phyloP scores from a whole-genome alignment of 139 green algal species.

The Picochlorum costavermella region DNA sequence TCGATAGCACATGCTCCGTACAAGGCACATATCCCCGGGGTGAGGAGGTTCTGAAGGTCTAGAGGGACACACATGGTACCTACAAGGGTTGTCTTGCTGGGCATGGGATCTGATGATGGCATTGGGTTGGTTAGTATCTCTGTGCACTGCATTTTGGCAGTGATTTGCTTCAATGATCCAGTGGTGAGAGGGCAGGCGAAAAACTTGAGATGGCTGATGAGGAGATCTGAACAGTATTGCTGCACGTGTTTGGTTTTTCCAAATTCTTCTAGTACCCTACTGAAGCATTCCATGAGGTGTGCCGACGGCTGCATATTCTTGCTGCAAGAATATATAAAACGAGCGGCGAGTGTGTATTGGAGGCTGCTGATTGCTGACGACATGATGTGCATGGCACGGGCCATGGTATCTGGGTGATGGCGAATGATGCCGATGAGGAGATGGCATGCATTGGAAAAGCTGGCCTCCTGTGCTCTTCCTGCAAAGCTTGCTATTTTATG shows the following conservation, averaged over 20 bases:
- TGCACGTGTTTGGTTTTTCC: no score
- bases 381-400: neutral
- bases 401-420: neutral
- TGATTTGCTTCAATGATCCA: neutral
- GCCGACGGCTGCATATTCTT: no score
- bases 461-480: neutral
- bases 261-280: no score
- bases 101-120: no score
- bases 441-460: slow-evolving; percentile 3
- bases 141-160: no score
- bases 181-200: neutral
- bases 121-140: no score
- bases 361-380: neutral
- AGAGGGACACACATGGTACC: no score
- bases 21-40: slow-evolving; percentile 27
- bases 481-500: no score
- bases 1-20: slow-evolving; percentile 26
- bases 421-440: neutral
- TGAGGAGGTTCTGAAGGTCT: slow-evolving; percentile 1
- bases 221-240: neutral
- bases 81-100: no score
- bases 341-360: neutral
- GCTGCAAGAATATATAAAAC: no score
- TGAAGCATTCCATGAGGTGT: no score
- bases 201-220: neutral